A percentile compares a stretch with the other conserved stretches of the same genome.
These are phyloP conservation scores for Zalaria obscura DNA, from an alignment of 2,329 filamentous ascomycete genomes.

Conservation along the genomic window DNA sequence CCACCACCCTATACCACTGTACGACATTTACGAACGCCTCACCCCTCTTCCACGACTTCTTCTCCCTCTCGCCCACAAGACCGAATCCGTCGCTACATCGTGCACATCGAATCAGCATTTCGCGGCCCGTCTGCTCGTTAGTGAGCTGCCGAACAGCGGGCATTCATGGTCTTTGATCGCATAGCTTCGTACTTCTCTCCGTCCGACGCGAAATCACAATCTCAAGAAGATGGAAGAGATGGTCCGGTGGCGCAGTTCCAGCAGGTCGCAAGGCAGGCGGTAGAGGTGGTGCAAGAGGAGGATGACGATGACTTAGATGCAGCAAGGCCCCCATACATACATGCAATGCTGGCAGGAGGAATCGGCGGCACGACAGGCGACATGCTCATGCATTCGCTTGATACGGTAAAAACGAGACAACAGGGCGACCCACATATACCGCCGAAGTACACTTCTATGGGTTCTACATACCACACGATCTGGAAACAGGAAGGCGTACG, in stretches of 20 bases:
- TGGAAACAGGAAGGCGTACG: slow-evolving; percentile 80
- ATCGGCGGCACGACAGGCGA: slow-evolving; percentile 87
- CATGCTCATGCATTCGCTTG: slow-evolving; percentile 96
- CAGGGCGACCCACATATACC: slow-evolving; percentile 91
- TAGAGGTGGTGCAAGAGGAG: slow-evolving; percentile 1
- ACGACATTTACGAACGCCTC: too few species aligned
- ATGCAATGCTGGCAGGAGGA: slow-evolving; percentile 86
- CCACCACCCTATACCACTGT: too few species aligned
- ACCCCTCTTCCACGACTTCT: too few species aligned
- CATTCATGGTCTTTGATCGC: slow-evolving; percentile 35
- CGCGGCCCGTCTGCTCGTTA: neutral
- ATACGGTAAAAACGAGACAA: slow-evolving; percentile 96
- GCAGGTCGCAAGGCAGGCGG: neutral
- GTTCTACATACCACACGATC: slow-evolving; percentile 84
- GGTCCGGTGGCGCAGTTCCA: slow-evolving; percentile 1
- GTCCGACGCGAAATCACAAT: slow-evolving; percentile 11
- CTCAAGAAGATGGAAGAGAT: slow-evolving; percentile 5
- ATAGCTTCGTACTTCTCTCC: slow-evolving; percentile 32
- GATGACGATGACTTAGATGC: slow-evolving; percentile 13
- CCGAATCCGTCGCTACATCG: neutral
- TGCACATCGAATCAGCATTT: neutral
- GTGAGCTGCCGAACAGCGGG: neutral
- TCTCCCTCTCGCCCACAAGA: slow-evolving; percentile 3
- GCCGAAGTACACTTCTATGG: slow-evolving; percentile 81
- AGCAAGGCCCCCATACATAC: slow-evolving; percentile 32